Percentiles rank a stretch among this genome's conserved stretches.
Conservation (phyloP, 306 rosid genomes). For the Crataegus laevigata region DNA sequence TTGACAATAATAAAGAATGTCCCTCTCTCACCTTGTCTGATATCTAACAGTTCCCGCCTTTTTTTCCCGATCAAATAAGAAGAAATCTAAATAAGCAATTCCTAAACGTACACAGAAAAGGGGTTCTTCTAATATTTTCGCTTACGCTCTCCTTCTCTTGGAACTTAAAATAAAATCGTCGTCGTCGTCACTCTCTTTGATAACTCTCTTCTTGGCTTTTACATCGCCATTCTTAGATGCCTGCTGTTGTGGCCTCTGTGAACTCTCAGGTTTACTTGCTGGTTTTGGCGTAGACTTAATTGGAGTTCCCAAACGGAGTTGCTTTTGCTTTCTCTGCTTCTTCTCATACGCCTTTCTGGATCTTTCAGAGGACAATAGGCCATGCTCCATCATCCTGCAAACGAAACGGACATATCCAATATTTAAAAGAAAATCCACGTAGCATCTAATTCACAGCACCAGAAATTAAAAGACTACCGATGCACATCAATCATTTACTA, state of each 20-base stretch:
- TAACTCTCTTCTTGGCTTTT: slow-evolving; percentile 61
- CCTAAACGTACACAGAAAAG: neutral
- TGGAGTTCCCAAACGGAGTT: slow-evolving; percentile 68
- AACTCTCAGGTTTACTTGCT: slow-evolving; percentile 44
- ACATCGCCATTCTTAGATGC: slow-evolving; percentile 62
- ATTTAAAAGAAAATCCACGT: neutral
- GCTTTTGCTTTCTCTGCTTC: slow-evolving; percentile 86
- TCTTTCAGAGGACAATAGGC: slow-evolving; percentile 66
- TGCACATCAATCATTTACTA: neutral
- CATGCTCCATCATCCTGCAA: slow-evolving; percentile 96
- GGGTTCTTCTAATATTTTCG: neutral
- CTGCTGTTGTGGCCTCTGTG: slow-evolving; percentile 59
- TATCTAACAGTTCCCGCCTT: slow-evolving; percentile 14
- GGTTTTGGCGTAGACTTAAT: slow-evolving; percentile 45
- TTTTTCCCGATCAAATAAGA: slow-evolving; percentile 4
- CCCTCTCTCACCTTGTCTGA: slow-evolving; percentile 15
- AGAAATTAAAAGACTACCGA: neutral
- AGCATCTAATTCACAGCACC: neutral
- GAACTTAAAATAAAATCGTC: slow-evolving; percentile 63
- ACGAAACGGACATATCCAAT: neutral
- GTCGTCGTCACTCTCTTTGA: slow-evolving; percentile 41
- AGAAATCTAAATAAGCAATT: slow-evolving; percentile 13
- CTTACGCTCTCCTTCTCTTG: slow-evolving; percentile 65
- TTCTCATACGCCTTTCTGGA: slow-evolving; percentile 76
- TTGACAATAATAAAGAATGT: slow-evolving; percentile 39